These are phyloP conservation scores for Mollisiaceae sp. DNA, from an alignment of 2,329 filamentous ascomycete species.

Conservation along the genomic window DNA sequence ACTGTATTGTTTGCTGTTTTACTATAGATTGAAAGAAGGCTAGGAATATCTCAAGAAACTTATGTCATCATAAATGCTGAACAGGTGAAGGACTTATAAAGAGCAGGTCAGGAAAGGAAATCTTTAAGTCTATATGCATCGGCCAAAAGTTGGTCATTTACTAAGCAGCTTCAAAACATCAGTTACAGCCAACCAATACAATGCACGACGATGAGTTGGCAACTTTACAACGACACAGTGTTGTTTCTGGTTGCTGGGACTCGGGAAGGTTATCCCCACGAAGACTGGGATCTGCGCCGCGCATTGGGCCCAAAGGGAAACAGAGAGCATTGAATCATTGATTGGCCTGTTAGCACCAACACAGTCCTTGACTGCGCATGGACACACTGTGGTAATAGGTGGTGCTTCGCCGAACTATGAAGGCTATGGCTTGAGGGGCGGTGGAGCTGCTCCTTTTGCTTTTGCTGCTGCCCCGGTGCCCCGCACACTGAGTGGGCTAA, in stretches of 20 bases:
- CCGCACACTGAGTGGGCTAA: background rate
- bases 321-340: too few relatives aligned
- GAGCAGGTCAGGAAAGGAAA: too few relatives aligned
- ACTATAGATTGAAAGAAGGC: background rate
- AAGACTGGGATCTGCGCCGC: too few relatives aligned
- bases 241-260: too few relatives aligned
- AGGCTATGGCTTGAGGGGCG: background rate
- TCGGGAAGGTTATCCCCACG: too few relatives aligned
- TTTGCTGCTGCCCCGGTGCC: background rate
- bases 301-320: too few relatives aligned
- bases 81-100: background rate
- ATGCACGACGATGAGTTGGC: too few relatives aligned
- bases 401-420: background rate
- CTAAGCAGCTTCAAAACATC: too few relatives aligned
- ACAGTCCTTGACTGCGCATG: background rate
- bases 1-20: background rate
- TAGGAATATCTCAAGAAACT: background rate
- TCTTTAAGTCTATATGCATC: too few relatives aligned
- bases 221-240: too few relatives aligned
- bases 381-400: background rate
- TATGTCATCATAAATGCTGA: background rate
- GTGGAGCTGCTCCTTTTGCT: background rate
- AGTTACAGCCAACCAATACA: too few relatives aligned
- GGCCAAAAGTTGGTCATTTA: too few relatives aligned
- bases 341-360: background rate